Conservation (phyloP, 331 rosid species). For the Quercus lobata region DNA sequence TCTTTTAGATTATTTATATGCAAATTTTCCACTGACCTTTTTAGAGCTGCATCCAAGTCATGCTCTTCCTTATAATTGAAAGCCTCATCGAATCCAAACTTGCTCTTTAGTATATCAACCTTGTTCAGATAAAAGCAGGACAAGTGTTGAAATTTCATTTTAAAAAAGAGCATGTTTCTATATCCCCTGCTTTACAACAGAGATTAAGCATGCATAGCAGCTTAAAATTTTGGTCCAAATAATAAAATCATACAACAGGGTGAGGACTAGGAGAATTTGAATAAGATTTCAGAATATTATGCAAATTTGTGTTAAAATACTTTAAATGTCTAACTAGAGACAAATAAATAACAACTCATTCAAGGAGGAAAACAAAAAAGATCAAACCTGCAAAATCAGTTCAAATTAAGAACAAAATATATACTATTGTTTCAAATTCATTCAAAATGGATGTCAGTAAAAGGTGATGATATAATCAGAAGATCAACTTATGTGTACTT, state of each 20-base stretch:
- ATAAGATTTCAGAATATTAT: not conserved
- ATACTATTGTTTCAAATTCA: no score
- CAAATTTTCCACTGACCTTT: slow-evolving; percentile 12
- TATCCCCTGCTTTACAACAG: not conserved
- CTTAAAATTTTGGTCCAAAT: not conserved
- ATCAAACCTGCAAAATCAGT: no score
- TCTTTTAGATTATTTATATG: not conserved
- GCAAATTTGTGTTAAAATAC: not conserved
- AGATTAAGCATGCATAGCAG: not conserved
- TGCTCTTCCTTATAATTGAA: no score
- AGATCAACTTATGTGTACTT: no score
- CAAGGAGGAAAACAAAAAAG: no score
- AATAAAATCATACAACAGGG: no score
- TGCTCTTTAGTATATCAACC: slow-evolving; percentile 26
- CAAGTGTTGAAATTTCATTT: not conserved
- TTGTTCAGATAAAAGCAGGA: not conserved
- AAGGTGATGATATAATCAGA: no score
- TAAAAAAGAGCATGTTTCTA: not conserved
- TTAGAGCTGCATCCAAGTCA: slow-evolving; percentile 10
- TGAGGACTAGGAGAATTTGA: not conserved
- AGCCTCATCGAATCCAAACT: not conserved
- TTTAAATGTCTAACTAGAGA: not conserved
- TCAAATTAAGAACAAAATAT: not conserved
- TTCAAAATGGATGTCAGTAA: no score
- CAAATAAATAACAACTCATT: not conserved